Evolutionary conservation across 305 asterid genomes (phyloP).

Genomic region (Fraxinus latifolia): DNA sequence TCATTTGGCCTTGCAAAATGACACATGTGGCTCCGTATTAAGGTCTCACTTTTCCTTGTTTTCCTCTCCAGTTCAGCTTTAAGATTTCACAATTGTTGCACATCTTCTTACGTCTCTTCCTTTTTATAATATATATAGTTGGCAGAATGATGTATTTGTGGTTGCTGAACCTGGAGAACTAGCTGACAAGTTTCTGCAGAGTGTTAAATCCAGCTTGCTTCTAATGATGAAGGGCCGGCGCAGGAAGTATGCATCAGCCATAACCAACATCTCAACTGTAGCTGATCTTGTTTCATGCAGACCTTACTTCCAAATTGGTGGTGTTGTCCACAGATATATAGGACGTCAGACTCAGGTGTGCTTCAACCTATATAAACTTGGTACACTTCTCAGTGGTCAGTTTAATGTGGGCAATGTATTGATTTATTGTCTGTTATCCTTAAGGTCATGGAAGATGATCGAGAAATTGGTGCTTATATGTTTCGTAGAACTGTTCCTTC

Average conservation of each 20-base stretch:
- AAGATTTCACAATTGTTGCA: slow-evolving; percentile 7
- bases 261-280: slow-evolving; percentile 68
- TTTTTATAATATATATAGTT: slow-evolving; percentile 40
- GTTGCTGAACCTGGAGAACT: slow-evolving; percentile 99
- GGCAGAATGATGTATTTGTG: slow-evolving; percentile 99
- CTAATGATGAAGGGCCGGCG: slow-evolving; percentile 72
- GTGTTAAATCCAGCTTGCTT: slow-evolving; percentile 78
- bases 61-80: neutral
- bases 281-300: slow-evolving; percentile 80
- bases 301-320: slow-evolving; percentile 95
- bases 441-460: slow-evolving; percentile 99
- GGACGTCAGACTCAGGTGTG: slow-evolving; percentile 97
- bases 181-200: slow-evolving; percentile 88
- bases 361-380: neutral
- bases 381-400: slow-evolving; percentile 13
- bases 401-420: slow-evolving; percentile 12
- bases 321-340: slow-evolving; percentile 95
- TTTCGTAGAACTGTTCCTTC: slow-evolving; percentile 99
- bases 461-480: slow-evolving; percentile 96
- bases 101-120: slow-evolving; percentile 23
- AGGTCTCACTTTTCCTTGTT: slow-evolving; percentile 42
- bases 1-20: slow-evolving; percentile 95
- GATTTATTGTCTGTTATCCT: slow-evolving; percentile 26
- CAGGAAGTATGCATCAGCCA: slow-evolving; percentile 68
- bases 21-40: slow-evolving; percentile 76